These are phyloP conservation scores for Athelia sp. DNA, from an alignment of 1,284 basidiomycete species.

Conservation along the genomic window DNA sequence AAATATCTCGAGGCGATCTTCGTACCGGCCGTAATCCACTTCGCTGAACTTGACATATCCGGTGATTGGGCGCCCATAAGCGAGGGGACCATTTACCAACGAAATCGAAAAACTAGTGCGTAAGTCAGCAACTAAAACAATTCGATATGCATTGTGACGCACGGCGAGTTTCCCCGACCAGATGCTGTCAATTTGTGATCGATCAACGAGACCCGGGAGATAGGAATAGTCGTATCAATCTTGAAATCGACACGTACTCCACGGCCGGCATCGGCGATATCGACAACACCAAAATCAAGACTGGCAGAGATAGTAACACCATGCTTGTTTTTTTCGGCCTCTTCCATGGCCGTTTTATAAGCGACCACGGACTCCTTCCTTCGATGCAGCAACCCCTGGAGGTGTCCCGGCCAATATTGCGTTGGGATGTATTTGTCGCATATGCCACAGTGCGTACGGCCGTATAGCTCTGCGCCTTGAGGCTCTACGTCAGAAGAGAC, in stretches of 20 bases:
- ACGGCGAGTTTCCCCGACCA: slow-evolving; percentile 23
- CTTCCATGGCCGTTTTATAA: slow-evolving; percentile 12
- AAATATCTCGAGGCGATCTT: slow-evolving; percentile 33
- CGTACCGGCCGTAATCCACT: slow-evolving; percentile 9
- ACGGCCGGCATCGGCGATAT: slow-evolving; percentile 17
- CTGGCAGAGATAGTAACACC: slow-evolving; percentile 23
- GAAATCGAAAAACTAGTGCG: neutral
- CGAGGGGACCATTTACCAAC: no score
- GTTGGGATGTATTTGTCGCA: neutral
- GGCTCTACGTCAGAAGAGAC: neutral
- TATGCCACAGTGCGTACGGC: neutral
- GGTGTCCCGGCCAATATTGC: neutral
- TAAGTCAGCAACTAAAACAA: neutral
- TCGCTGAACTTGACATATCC: neutral
- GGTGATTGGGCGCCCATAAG: neutral
- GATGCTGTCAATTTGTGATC: slow-evolving; percentile 31
- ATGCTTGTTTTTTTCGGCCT: slow-evolving; percentile 28
- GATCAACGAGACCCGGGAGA: slow-evolving; percentile 23
- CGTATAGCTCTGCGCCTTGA: neutral
- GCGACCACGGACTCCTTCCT: neutral
- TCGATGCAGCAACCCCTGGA: neutral
- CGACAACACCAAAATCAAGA: slow-evolving; percentile 32
- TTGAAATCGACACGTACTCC: slow-evolving; percentile 17
- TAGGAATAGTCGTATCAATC: slow-evolving; percentile 26
- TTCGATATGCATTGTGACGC: slow-evolving; percentile 10